Evolutionary conservation across 2,329 filamentous ascomycete genomes (phyloP).

Genomic region (Venturia oleaginea): DNA sequence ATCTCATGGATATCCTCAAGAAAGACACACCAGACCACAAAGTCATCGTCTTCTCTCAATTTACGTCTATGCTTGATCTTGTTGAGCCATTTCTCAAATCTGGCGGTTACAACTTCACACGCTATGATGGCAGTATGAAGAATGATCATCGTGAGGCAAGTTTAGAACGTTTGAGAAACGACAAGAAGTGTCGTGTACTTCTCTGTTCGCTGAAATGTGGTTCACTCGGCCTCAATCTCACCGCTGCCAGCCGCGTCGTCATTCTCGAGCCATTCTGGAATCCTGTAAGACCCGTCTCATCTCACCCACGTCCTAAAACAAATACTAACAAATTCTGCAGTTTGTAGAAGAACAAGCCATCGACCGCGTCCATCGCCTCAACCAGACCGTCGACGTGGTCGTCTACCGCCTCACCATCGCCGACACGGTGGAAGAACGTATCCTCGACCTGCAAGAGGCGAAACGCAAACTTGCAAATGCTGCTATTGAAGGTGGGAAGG

Average conservation of each 20-base stretch:
- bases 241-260: slow-evolving; percentile 83
- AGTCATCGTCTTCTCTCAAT: slow-evolving; percentile 97
- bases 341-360: slow-evolving; percentile 99
- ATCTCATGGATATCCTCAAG: slow-evolving; percentile 71
- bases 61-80: slow-evolving; percentile 95
- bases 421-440: slow-evolving; percentile 83
- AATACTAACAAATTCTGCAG: slow-evolving; percentile 30
- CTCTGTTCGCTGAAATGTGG: slow-evolving; percentile 93
- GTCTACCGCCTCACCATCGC: slow-evolving; percentile 90
- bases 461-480: slow-evolving; percentile 88
- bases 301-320: not conserved
- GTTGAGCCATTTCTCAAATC: slow-evolving; percentile 81
- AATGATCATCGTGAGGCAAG: slow-evolving; percentile 89
- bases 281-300: slow-evolving; percentile 48
- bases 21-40: slow-evolving; percentile 77
- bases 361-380: slow-evolving; percentile 95
- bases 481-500: slow-evolving; percentile 75
- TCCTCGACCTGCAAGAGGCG: slow-evolving; percentile 87
- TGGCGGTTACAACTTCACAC: slow-evolving; percentile 67
- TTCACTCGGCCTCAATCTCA: slow-evolving; percentile 85
- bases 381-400: slow-evolving; percentile 87
- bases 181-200: slow-evolving; percentile 67
- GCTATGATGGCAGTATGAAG: slow-evolving; percentile 92
- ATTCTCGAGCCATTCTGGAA: slow-evolving; percentile 99
- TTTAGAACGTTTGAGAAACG: slow-evolving; percentile 64